phyloP scores from a whole-genome alignment of 345 rosid species.

The Dimocarpus longan region DNA sequence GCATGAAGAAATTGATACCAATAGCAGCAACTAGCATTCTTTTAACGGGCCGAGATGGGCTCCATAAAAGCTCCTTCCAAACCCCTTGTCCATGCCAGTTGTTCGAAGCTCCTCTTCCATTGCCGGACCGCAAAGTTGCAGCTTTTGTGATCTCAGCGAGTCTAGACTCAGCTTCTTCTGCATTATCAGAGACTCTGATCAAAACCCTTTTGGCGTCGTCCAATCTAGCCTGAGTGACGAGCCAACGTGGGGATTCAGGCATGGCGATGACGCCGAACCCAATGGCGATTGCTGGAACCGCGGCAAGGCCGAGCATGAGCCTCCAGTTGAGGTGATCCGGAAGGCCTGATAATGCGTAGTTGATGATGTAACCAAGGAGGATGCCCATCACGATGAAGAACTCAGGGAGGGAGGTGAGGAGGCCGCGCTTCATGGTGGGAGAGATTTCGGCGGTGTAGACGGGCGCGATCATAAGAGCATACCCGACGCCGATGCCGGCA shows the following conservation, averaged over 20 bases:
- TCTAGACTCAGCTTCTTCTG: conserved; percentile 55
- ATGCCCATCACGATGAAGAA: conserved; percentile 68
- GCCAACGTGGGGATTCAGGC: conserved; percentile 88
- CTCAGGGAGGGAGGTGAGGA: conserved; percentile 72
- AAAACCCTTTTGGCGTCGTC: conserved; percentile 60
- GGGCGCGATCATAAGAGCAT: conserved; percentile 66
- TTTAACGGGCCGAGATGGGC: conserved; percentile 51
- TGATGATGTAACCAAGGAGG: conserved; percentile 60
- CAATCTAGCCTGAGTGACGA: conserved; percentile 50
- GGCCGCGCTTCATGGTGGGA: conserved; percentile 59
- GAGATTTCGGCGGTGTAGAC: conserved; percentile 64
- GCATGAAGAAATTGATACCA: conserved; percentile 72
- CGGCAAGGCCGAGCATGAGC: conserved; percentile 69
- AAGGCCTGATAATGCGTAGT: conserved; percentile 58
- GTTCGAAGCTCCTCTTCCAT: not conserved
- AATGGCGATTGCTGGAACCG: conserved; percentile 47
- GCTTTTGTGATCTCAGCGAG: conserved; percentile 49
- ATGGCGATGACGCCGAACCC: conserved; percentile 55
- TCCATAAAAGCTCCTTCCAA: conserved; percentile 58
- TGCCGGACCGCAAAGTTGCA: conserved; percentile 21
- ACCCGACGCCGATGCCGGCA: conserved; percentile 81
- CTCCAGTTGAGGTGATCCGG: conserved; percentile 56
- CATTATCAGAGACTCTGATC: conserved; percentile 41
- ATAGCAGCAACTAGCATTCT: conserved; percentile 59
- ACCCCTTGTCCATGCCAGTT: conserved; percentile 47